Percentiles rank a stretch among this genome's conserved stretches.
Conservation (phyloP, 495 filamentous ascomycete species). For the Xylaria venustula region DNA sequence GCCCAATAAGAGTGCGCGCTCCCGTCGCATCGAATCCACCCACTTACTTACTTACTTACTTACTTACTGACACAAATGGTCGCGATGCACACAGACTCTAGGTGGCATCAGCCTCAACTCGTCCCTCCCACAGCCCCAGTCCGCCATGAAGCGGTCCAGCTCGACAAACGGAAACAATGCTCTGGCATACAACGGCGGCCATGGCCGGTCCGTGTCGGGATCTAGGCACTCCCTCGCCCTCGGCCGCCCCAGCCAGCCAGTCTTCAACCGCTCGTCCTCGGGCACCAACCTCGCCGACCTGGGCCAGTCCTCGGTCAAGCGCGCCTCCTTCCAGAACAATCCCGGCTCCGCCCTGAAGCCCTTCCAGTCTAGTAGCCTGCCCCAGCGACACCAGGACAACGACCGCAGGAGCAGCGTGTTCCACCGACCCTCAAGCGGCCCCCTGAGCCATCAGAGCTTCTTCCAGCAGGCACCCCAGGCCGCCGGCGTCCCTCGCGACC, state of each 20-base stretch:
- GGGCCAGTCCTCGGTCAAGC: constrained; percentile 81
- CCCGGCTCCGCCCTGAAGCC: constrained; percentile 56
- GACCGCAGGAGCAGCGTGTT: constrained; percentile 87
- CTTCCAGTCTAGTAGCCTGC: constrained; percentile 44
- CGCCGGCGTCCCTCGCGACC: constrained; percentile 79
- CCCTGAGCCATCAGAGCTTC: constrained; percentile 73
- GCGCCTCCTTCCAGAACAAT: constrained; percentile 77
- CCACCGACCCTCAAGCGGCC: constrained; percentile 58
- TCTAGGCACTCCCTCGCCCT: constrained; percentile 82
- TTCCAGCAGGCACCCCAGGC: constrained; percentile 80
- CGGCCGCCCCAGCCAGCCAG: constrained; percentile 74
- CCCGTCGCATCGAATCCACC: constrained; percentile 18
- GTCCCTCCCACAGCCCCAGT: constrained; percentile 83
- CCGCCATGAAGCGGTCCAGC: constrained; percentile 91
- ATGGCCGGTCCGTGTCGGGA: constrained; percentile 75
- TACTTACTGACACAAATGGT: too few relatives aligned
- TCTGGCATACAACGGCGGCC: constrained; percentile 50
- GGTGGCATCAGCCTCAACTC: constrained; percentile 74
- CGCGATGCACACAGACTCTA: constrained; percentile 59
- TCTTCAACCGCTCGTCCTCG: constrained; percentile 80
- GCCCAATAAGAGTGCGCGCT: constrained; percentile 10
- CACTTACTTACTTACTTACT: too few relatives aligned
- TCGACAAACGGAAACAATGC: constrained; percentile 63
- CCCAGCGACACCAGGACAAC: constrained; percentile 46
- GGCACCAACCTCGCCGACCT: constrained; percentile 72